Conservation (phyloP, 1,284 basidiomycete genomes). For the Trichosporon sp. region DNA sequence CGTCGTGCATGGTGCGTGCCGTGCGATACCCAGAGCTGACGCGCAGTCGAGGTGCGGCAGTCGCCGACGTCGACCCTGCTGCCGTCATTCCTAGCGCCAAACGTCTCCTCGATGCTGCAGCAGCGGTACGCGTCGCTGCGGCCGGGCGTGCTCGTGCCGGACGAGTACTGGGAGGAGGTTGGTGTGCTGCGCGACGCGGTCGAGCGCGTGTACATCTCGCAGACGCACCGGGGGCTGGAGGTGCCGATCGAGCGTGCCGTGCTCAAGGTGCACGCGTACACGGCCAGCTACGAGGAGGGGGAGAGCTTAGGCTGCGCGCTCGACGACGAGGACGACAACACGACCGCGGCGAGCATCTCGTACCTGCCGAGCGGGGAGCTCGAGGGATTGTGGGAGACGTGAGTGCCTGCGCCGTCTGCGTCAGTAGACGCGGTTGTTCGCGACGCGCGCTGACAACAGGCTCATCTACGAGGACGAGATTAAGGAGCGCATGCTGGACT, state of each 20-base stretch:
- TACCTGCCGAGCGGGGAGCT: constrained; percentile 75
- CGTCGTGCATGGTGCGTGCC: constrained; percentile 26
- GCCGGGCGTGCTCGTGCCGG: not conserved
- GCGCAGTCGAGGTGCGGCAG: constrained; percentile 71
- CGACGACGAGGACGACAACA: constrained; percentile 64
- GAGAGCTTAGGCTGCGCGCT: constrained; percentile 57
- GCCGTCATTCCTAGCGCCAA: not conserved
- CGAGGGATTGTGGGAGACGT: constrained; percentile 79
- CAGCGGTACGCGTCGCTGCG: constrained; percentile 6
- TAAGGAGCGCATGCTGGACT: constrained; percentile 81
- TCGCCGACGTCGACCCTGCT: not conserved
- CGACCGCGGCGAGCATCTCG: constrained; percentile 78
- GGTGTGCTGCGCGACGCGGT: constrained; percentile 67
- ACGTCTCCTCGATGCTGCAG: constrained; percentile 6
- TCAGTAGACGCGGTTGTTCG: too few relatives aligned
- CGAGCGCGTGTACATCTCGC: constrained; percentile 68
- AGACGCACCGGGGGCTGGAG: not conserved
- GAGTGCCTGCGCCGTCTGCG: constrained; percentile 15
- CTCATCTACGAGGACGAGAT: constrained; percentile 85
- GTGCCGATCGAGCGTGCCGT: constrained; percentile 22
- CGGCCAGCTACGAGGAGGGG: constrained; percentile 67
- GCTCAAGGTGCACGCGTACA: constrained; percentile 82
- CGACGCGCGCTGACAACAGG: constrained; percentile 55
- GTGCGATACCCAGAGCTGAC: not conserved
- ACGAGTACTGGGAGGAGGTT: constrained; percentile 51